Conservation (phyloP, 106 monocot species). For the Dioscorea zingiberensis region DNA sequence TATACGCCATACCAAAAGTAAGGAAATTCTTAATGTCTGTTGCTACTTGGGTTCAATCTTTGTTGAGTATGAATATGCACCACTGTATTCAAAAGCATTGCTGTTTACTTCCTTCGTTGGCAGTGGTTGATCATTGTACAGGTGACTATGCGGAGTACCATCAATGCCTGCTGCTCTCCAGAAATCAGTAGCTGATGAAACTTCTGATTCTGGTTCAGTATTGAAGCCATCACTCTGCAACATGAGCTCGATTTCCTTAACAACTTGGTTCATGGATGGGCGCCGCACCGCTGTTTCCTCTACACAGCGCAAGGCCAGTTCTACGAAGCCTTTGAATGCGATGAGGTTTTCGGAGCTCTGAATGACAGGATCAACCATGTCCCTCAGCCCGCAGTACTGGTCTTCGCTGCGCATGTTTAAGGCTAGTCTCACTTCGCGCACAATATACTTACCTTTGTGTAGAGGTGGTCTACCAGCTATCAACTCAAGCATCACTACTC, state of each 20-base stretch:
- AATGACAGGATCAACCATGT: conserved; percentile 44
- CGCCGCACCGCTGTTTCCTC: conserved; percentile 37
- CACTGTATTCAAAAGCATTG: conserved; percentile 30
- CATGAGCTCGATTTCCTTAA: conserved; percentile 57
- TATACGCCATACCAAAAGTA: no score
- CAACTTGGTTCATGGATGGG: conserved; percentile 63
- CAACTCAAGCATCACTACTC: conserved; percentile 75
- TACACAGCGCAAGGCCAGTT: conserved; percentile 57
- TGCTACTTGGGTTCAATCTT: conserved; percentile 34
- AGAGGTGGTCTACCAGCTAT: conserved; percentile 44
- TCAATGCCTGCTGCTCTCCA: neutral
- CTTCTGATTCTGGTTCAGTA: conserved; percentile 3
- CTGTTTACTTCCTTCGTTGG: conserved; percentile 14
- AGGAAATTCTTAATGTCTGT: no score
- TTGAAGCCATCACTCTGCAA: conserved; percentile 19
- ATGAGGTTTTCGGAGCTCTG: conserved; percentile 7
- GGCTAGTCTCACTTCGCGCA: conserved; percentile 25
- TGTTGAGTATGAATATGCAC: conserved; percentile 16
- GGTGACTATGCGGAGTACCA: conserved; percentile 5
- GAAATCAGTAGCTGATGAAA: conserved; percentile 33
- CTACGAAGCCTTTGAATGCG: conserved; percentile 39
- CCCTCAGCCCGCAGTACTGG: conserved; percentile 34
- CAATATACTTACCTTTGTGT: conserved; percentile 49
- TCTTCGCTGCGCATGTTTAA: conserved; percentile 26
- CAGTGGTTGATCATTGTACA: conserved; percentile 19